Conservation (phyloP, 805 yeast genomes). For the Candida xiaguanensis region DNA sequence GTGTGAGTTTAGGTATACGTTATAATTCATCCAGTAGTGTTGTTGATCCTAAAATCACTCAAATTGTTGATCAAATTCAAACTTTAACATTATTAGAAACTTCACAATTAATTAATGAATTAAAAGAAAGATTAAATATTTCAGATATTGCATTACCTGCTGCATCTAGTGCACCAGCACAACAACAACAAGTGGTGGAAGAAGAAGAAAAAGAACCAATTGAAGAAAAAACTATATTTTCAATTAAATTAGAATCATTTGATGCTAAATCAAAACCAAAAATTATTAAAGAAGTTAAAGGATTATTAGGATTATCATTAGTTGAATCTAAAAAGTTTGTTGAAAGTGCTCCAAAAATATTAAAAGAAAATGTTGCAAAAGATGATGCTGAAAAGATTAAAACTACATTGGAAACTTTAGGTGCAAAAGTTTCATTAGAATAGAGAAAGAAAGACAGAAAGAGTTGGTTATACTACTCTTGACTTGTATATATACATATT, state of each 20-base stretch:
- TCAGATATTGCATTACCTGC: conserved; percentile 55
- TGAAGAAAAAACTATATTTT: conserved; percentile 91
- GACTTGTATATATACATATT: background rate
- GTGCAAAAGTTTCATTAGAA: conserved; percentile 90
- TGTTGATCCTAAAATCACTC: conserved; percentile 82
- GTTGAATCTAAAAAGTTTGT: conserved; percentile 98
- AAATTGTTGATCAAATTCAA: conserved; percentile 88
- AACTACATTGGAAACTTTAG: conserved; percentile 86
- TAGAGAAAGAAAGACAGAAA: too few species aligned
- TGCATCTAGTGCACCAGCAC: conserved; percentile 1
- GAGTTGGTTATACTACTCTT: too few species aligned
- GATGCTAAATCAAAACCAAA: conserved; percentile 96
- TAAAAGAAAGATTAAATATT: conserved; percentile 80
- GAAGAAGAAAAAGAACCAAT: conserved; percentile 71
- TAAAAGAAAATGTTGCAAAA: conserved; percentile 93
- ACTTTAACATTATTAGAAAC: conserved; percentile 91
- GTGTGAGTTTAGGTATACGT: conserved; percentile 30
- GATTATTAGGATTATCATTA: conserved; percentile 82
- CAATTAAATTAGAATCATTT: conserved; percentile 86
- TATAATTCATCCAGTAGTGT: conserved; percentile 49
- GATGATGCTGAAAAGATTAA: conserved; percentile 98
- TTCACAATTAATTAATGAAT: conserved; percentile 75
- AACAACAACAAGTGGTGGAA: conserved; percentile 22
- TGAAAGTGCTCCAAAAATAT: conserved; percentile 93
- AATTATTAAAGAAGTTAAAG: conserved; percentile 95